These are phyloP conservation scores for Scheffersomyces lignosus DNA, from an alignment of 805 yeast genomes.

Conservation along the genomic window DNA sequence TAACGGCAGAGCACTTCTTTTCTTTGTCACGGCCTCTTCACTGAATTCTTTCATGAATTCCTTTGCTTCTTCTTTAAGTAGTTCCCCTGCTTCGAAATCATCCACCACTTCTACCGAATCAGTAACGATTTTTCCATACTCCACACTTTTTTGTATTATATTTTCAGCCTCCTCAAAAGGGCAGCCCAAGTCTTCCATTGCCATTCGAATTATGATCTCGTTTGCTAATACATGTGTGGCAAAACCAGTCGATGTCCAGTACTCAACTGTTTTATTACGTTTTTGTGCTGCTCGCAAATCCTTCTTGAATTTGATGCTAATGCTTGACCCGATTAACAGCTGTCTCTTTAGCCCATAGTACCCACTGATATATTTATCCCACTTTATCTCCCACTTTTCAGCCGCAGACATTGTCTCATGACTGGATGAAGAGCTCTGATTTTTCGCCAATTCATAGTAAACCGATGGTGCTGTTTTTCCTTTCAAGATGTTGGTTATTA, in stretches of 20 bases:
- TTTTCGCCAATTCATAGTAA: slow-evolving; percentile 52
- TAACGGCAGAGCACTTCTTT: too few species aligned
- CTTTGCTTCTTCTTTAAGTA: neutral
- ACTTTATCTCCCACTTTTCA: slow-evolving; percentile 48
- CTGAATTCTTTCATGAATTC: slow-evolving; percentile 1
- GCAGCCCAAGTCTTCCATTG: slow-evolving; percentile 44
- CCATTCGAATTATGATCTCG: slow-evolving; percentile 54
- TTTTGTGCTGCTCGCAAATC: slow-evolving; percentile 25
- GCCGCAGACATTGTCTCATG: slow-evolving; percentile 45
- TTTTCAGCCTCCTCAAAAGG: slow-evolving; percentile 46
- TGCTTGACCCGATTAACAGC: slow-evolving; percentile 44
- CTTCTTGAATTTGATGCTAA: slow-evolving; percentile 31
- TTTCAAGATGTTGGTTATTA: slow-evolving; percentile 41
- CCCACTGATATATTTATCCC: slow-evolving; percentile 53
- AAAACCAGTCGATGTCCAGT: slow-evolving; percentile 63
- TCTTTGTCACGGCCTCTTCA: neutral
- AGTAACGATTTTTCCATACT: slow-evolving; percentile 44
- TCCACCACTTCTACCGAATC: slow-evolving; percentile 30
- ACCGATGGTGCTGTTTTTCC: slow-evolving; percentile 45
- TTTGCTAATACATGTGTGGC: slow-evolving; percentile 61
- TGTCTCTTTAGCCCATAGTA: slow-evolving; percentile 63
- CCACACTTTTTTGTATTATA: slow-evolving; percentile 46
- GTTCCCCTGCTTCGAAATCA: slow-evolving; percentile 22
- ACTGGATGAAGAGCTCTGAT: slow-evolving; percentile 35
- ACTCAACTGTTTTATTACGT: slow-evolving; percentile 48